Evolutionary conservation across 805 yeast species (phyloP).

Genomic region (Barnettozyma sp.): DNA sequence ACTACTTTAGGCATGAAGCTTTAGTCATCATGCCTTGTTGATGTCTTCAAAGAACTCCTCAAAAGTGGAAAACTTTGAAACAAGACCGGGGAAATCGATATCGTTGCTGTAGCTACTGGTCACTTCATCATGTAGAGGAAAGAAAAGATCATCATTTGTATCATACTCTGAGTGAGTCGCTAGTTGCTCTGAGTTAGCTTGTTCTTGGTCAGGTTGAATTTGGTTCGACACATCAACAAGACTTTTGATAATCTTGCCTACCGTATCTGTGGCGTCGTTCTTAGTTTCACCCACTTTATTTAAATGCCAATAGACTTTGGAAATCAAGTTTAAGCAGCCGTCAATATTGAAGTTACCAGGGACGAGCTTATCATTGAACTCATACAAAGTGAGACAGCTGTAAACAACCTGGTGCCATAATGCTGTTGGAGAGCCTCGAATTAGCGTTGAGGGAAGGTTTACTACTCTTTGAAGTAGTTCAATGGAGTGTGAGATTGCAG

Average conservation of each 20-base stretch:
- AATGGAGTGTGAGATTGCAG: conserved; percentile 40
- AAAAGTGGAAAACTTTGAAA: conserved; percentile 35
- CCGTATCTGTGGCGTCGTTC: conserved; percentile 55
- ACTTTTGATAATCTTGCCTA: conserved; percentile 46
- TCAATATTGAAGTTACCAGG: conserved; percentile 32
- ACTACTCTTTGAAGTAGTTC: conserved; percentile 39
- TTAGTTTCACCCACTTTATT: conserved; percentile 48
- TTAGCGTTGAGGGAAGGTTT: conserved; percentile 36
- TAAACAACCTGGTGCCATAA: conserved; percentile 47
- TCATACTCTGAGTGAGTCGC: conserved; percentile 2
- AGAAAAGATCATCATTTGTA: conserved; percentile 10
- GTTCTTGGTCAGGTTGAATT: conserved; percentile 1
- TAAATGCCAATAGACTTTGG: conserved; percentile 52
- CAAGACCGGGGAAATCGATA: conserved; percentile 11
- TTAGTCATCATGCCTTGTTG: conserved; percentile 1
- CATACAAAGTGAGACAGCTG: conserved; percentile 47
- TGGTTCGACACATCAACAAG: conserved; percentile 29
- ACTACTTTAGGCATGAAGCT: too few relatives aligned
- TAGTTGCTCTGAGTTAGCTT: too few relatives aligned
- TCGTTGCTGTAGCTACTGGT: conserved; percentile 18
- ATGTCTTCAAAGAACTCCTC: conserved; percentile 52
- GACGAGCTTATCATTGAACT: conserved; percentile 35
- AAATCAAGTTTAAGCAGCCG: conserved; percentile 37
- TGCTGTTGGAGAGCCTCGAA: conserved; percentile 50
- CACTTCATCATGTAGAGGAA: conserved; percentile 25